phyloP scores from a whole-genome alignment of 2,329 filamentous ascomycete species.

The Thermothelomyces thermophilus region DNA sequence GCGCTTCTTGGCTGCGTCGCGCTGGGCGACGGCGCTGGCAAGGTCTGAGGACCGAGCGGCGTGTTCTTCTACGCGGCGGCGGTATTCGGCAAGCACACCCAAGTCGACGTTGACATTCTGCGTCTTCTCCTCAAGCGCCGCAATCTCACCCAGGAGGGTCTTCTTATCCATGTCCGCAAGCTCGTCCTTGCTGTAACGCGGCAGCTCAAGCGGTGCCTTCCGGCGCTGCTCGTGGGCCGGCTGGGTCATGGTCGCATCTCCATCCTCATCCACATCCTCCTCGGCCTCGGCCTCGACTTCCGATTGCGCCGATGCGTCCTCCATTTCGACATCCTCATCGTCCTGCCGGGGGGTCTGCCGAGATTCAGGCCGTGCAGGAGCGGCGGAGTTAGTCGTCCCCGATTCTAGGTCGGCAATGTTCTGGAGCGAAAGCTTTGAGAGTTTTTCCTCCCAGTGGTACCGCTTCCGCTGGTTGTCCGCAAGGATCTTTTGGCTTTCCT shows the following conservation, averaged over 20 bases:
- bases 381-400: conserved; percentile 22
- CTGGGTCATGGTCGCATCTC: conserved; percentile 24
- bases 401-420: conserved; percentile 64
- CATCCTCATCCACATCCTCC: conserved; percentile 15
- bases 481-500: conserved; percentile 88
- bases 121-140: conserved; percentile 60
- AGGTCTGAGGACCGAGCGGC: conserved; percentile 64
- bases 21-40: conserved; percentile 65
- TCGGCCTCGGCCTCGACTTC: conserved; percentile 24
- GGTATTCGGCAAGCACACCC: conserved; percentile 53
- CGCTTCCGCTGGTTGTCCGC: conserved; percentile 78
- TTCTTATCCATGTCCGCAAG: conserved; percentile 60
- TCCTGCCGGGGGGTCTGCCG: conserved; percentile 18
- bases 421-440: conserved; percentile 75
- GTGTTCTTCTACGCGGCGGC: conserved; percentile 35
- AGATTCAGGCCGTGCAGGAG: conserved; percentile 26
- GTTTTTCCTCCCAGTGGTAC: conserved; percentile 83
- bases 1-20: conserved; percentile 84
- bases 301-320: conserved; percentile 25
- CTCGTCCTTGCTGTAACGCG: conserved; percentile 69
- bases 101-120: conserved; percentile 85
- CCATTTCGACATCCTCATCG: conserved; percentile 20
- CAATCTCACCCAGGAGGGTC: conserved; percentile 55
- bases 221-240: conserved; percentile 23
- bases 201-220: conserved; percentile 53